Base-by-base conservation (phyloP, 768 basidiomycete genomes). In the Calocybe indica region DNA sequence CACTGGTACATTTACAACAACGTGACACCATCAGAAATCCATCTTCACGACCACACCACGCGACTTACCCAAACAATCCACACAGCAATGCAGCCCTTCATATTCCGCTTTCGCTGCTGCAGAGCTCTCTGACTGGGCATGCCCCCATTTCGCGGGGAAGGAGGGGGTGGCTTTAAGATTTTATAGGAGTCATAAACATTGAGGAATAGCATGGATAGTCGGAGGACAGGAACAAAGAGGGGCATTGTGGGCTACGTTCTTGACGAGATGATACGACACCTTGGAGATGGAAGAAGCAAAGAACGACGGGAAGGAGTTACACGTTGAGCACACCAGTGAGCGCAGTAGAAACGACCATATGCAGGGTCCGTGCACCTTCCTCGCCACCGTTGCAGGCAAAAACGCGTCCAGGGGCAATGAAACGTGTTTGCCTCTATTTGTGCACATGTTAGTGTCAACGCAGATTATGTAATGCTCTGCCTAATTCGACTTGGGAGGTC, bases 101-200 rank as follows among this genome's bases (percentile, higher is more conserved):
- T 85, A 58, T 83, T 80, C 50, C 90, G 77, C 63, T 92, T 92
- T 57, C 90, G 73, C 62, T 85, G 83, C 22, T 82, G 75, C 52
- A 83, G 60, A 8, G 87, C 86, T 33, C 84, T 77, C 13, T 75
- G 63, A 54, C 82, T 87, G 7, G 83, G 84, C 22, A 72, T 72
- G 9, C 83, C 82, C 50, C 74, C 75, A 64, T 76, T 79, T 13
- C 75, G 67, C 29, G 67, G 50, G 5, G 75, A 77, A 1, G 76
- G 73, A 31, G 76, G 77, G 0, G 88, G 88, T 2, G 63, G 63
- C 56, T 87, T 88, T 51, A 92, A 71, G 2, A 81, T 83, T 70
- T 92, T 92, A 75, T 84, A 92, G 1, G 90, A 83, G 51, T 88
- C 86, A 54, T 85, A 91, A 37, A 91, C 71, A 61, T 92, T 92